Base-by-base conservation (phyloP, 83 land plant genomes). In the Picea abies region DNA sequence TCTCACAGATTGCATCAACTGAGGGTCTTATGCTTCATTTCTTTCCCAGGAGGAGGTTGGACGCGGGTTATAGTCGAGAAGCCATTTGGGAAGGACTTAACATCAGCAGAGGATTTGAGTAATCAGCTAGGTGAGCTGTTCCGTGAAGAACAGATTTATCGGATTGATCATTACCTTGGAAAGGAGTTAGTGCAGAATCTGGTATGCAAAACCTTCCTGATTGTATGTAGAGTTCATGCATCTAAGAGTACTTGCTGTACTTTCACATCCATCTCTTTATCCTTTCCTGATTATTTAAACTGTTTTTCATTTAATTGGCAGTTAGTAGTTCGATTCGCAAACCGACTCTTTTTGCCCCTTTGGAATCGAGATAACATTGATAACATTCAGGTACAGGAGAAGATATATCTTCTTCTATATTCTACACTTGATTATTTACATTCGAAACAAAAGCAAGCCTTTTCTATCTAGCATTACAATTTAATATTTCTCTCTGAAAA, bases 301-400 rank as follows among this genome's bases (percentile, higher is more conserved):
- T 37, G 35, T 47, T 11, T 8, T 60, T 47, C 23, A 15, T 81
- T 65, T 60, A 32, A 56, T 72, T 71, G n/a, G 85, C 96, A 96
- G 98, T 72, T 96, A 85, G 98, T 97, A 29, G 92, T 97, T 90
- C 92, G 99, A n/a, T 97, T 97, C 87, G 95, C 99, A 70, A 97
- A 97, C 78, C 96, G 99, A 29, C 82, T 95, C 73, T 97, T 97
- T 86, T 82, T 97, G 76, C 99, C 99, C 20, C 91, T 97, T 3
- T 97, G 99, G 99, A 96, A 97, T 80, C 99, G 99, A 25, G 99
- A 97, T 85, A 93, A 97, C 84, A 97, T 97, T 82, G 97, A 82
- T 60, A 97, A 92, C 81, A 84, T 97, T 63, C 99, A 97, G 98
- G 99, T 97, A 84, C 72, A 15, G 37, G 32, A 15, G 47, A 71